Evolutionary conservation across 2,329 filamentous ascomycete genomes (phyloP).

Genomic region (Xylaria sp.): DNA sequence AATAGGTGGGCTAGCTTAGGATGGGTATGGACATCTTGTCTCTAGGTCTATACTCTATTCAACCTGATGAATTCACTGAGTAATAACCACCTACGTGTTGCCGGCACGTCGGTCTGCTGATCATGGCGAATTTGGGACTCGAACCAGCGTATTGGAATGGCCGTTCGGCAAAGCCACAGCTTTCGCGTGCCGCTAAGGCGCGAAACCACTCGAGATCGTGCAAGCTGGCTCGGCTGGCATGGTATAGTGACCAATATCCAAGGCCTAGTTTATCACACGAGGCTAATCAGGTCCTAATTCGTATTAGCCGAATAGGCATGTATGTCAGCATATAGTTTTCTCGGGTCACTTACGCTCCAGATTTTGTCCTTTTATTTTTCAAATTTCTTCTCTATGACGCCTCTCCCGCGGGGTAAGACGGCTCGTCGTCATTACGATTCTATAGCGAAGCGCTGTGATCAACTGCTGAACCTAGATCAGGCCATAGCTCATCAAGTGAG

Average conservation of each 20-base stretch:
- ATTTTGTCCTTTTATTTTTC: constrained; percentile 6
- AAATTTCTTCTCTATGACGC: background rate
- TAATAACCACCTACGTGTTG: background rate
- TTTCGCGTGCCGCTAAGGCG: background rate
- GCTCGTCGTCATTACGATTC: constrained; percentile 11
- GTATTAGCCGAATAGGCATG: background rate
- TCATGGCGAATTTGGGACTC: constrained; percentile 3
- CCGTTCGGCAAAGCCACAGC: background rate
- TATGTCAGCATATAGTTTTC: constrained; percentile 29
- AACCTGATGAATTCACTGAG: background rate
- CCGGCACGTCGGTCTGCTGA: background rate
- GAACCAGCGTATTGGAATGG: background rate
- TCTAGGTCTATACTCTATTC: background rate
- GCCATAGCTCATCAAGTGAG: background rate
- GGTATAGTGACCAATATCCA: background rate
- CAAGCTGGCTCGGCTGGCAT: background rate
- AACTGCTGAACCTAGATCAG: background rate
- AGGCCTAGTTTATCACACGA: background rate
- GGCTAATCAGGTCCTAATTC: constrained; percentile 19
- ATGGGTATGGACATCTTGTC: background rate
- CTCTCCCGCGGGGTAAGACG: constrained; percentile 20
- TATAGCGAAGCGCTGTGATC: background rate
- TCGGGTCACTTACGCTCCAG: background rate
- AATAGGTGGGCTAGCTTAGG: background rate
- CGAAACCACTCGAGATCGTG: background rate